Evolutionary conservation across 148 eudicot species (phyloP), one percentile per base, ranked within the genome.

Genomic region (Simmondsia chinensis): DNA sequence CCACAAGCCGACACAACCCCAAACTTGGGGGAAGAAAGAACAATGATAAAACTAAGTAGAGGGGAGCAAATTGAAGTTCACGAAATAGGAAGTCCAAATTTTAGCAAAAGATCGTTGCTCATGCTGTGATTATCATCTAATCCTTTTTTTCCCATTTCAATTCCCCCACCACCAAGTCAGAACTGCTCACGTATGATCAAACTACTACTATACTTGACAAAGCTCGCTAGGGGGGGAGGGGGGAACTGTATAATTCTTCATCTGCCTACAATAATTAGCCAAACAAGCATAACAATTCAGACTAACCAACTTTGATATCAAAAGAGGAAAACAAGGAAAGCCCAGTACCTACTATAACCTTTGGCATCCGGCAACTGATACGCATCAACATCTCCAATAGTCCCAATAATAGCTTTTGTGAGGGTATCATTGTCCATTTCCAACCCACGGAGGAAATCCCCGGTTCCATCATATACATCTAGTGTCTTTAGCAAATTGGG

Each of bases 281-380:
- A 28, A 5, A 28, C 5, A 5, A 28, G 9, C 5, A 9, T 5
- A 9, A 28, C 9, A 5, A 34, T n/a, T 33, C 25, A 3, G 12
- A 26, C 17, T 20, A 5, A 54, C 7, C 39, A 44, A 12, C 13
- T 16, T n/a, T 20, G 1, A 37, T 47, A 38, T 26, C 6, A 29
- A 13, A 47, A 43, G 29, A n/a, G 25, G 8, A 32, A 17, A 44
- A 32, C 9, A 12, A 48, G 55, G 18, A 33, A 19, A 21, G 23
- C 35, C 18, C 23, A 46, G 69, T 70, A 91, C 99, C 99, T 86
- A 43, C 89, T 86, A 56, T 86, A 91, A 63, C 99, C 99, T 65
- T 91, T 91, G 50, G 96, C 95, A 80, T 91, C 99, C 46, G 99
- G 99, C 58, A 91, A 67, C 59, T 91, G 96, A 68, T 91, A 83